Evolutionary conservation across 352 stramenopile genomes (phyloP), one percentile per base, ranked within the genome.

Genomic region (Phytophthora boehmeriae): DNA sequence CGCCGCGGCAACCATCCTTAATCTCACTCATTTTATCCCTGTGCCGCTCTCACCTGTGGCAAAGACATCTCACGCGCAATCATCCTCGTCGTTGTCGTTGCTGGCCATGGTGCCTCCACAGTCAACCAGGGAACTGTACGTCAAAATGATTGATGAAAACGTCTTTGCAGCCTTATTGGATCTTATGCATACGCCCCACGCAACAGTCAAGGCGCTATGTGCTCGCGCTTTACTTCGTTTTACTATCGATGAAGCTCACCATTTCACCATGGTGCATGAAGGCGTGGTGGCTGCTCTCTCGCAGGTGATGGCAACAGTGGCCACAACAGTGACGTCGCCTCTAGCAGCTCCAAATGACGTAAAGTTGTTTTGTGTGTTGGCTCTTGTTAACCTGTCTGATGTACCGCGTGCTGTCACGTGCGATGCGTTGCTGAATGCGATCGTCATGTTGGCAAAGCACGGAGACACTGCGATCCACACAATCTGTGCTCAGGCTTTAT

Each of bases 231-330:
- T 94, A 13, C 80, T 91, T 10, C 81, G 83, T n/a, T 83, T 94
- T 25, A 88, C 81, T 5, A 75, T 83, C 27, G 83, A 94, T 42
- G 86, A 94, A 19, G 63, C 76, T 1, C 77, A 90, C 17, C 86
- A 93, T 67, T 90, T 92, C 49, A 71, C 80, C 2, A 82, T 94
- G 66, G 83, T 94, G 8, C 86, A 92, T 52, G 86, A 94, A 41
- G 86, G 86, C 30, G 73, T 79, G 8, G 86, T 93, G 17, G 55
- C 80, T 23, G 69, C 76, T 20, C 63, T 94, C 22, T 78, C 80
- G 22, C 83, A 92, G 60, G 70, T 94, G 25, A 83, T 94, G 70
- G 61, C 80, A 11, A 71, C 70, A 19, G 43, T 82, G 3, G 65
- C 73, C 1, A 76, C 57, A 4, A 61, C 59, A 4, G 20, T 57